Evolutionary conservation across 352 stramenopile species (phyloP).

Genomic region (Pythium oligandrum): DNA sequence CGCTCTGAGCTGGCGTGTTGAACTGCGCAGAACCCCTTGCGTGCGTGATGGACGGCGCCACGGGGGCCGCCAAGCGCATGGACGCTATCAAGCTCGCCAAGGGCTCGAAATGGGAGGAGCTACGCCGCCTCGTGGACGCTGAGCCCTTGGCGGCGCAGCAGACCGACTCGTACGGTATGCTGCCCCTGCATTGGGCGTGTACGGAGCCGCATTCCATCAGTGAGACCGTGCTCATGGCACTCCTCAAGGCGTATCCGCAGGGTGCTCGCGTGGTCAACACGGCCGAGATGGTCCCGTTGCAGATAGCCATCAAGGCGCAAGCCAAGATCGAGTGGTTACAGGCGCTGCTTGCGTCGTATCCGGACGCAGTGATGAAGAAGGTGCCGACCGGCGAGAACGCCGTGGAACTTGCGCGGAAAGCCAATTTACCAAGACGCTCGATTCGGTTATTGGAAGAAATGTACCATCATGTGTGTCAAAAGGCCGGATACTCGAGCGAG

Average conservation of each 20-base stretch:
- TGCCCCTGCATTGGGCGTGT: slow-evolving; percentile 85
- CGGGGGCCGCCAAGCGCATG: slow-evolving; percentile 46
- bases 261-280: slow-evolving; percentile 67
- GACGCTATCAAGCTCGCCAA: slow-evolving; percentile 85
- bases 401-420: slow-evolving; percentile 65
- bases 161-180: slow-evolving; percentile 82
- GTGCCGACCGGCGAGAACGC: slow-evolving; percentile 67
- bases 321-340: slow-evolving; percentile 86
- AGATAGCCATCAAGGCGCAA: slow-evolving; percentile 87
- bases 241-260: slow-evolving; percentile 75
- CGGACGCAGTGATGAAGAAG: slow-evolving; percentile 78
- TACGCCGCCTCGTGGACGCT: slow-evolving; percentile 65
- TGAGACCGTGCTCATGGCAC: slow-evolving; percentile 61
- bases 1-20: no score
- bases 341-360: slow-evolving; percentile 74
- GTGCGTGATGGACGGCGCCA: no score
- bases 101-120: slow-evolving; percentile 74
- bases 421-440: slow-evolving; percentile 46
- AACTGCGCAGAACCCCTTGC: no score
- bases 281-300: slow-evolving; percentile 79
- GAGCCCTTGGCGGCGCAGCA: slow-evolving; percentile 68
- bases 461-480: slow-evolving; percentile 81
- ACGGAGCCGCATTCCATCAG: slow-evolving; percentile 77
- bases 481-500: slow-evolving; percentile 48
- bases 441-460: slow-evolving; percentile 82